Base-by-base conservation (phyloP, 805 yeast species). In the Starmerella apis region DNA sequence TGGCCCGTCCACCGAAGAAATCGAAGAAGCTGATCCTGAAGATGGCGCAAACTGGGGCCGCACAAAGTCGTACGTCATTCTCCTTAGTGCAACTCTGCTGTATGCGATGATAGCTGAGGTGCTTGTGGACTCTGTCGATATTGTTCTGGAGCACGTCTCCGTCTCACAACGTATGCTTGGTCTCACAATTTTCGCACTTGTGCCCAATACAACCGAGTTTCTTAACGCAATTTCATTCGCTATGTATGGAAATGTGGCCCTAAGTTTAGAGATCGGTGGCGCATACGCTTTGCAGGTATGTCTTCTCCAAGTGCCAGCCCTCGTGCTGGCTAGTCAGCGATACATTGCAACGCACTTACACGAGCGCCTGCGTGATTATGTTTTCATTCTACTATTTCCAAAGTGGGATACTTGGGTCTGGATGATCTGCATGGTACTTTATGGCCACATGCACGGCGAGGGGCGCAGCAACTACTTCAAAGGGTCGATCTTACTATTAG, bases 201-300 rank as follows among this genome's bases (percentile, higher is more conserved):
- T 92, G 24, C 98, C 98, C 11, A 92, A 88, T 62, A 86, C 97
- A 6, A 92, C 98, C 0, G 98, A 92, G 68, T 92, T 92, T 61
- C 75, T 92, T 51, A 92, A 92, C 67, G 98, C 97, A 60, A 88
- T 92, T 50, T 87, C 96, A 23, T 92, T 92, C 70, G 98, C 98
- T 0, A 79, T 86, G 58, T 80, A 90, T 59, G 98, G 98, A 1
- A 92, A 92, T 58, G 95, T 92, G 48, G 95, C 98, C 0, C 71
- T 92, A 42, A 85, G 95, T 2, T 85, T 92, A 95, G 98, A 92
- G 64, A 92, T 92, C 65, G 98, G 98, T 53, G 81, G 94, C 55
- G 98, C 98, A 0, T 92, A 92, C 64, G 98, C 95, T 0, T 72
- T 92, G 52, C 98, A 92, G 65, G 98, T 92, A 14, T 90, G 95